These are phyloP conservation scores for Claviceps digitariae DNA, from an alignment of 2,329 filamentous ascomycete genomes.

Conservation along the genomic window DNA sequence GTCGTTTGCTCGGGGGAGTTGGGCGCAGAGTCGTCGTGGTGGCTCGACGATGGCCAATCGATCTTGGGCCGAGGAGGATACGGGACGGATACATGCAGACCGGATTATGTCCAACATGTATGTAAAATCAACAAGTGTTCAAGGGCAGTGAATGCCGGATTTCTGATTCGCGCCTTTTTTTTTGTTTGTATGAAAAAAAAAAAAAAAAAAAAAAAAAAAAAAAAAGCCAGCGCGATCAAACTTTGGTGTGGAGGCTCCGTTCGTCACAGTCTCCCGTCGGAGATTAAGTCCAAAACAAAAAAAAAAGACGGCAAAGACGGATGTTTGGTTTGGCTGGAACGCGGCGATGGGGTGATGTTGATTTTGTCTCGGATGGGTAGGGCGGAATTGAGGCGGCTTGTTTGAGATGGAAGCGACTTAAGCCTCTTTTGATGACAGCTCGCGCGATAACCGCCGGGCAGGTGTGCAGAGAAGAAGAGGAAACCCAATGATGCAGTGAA, in stretches of 20 bases:
- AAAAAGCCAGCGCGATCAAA: too few relatives aligned
- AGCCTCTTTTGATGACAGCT: not conserved
- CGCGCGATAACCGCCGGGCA: too few relatives aligned
- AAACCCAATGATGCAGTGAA: too few relatives aligned
- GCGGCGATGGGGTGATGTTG: too few relatives aligned
- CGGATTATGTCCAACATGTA: not conserved
- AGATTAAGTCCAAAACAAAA: too few relatives aligned
- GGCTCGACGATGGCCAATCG: conserved; percentile 6
- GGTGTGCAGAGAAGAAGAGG: too few relatives aligned
- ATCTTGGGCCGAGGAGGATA: conserved; percentile 5
- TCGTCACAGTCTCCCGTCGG: too few relatives aligned
- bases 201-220: too few relatives aligned
- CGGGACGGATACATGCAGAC: conserved; percentile 7
- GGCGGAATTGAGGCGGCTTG: not conserved
- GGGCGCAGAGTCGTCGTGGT: not conserved
- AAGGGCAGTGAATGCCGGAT: not conserved
- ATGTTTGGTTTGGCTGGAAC: not conserved
- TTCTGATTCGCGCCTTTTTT: too few relatives aligned
- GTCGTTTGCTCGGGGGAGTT: conserved; percentile 1
- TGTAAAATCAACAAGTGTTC: not conserved
- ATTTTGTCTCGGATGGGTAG: not conserved
- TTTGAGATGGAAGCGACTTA: not conserved
- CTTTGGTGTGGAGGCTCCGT: too few relatives aligned
- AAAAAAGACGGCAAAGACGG: not conserved
- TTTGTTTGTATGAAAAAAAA: not conserved